Conservation (phyloP, 495 filamentous ascomycete species). For the Letharia columbiana region DNA sequence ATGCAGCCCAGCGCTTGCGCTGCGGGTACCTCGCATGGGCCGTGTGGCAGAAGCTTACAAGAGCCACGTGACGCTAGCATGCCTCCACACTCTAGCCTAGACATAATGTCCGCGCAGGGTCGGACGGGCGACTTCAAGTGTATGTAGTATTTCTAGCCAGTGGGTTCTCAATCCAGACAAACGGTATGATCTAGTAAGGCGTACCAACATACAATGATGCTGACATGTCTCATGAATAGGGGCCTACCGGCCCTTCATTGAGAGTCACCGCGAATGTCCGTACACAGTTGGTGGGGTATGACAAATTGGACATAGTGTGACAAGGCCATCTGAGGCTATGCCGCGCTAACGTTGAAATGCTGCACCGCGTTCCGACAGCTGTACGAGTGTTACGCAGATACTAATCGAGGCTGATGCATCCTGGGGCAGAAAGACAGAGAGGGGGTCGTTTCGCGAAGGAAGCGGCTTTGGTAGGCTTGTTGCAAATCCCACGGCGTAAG, state of each 20-base stretch:
- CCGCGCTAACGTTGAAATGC: too few species aligned
- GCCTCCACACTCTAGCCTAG: not conserved
- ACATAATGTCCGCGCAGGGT: not conserved
- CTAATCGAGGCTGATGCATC: not conserved
- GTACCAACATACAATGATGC: not conserved
- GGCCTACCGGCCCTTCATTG: not conserved
- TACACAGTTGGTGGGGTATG: not conserved
- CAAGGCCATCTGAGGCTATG: not conserved
- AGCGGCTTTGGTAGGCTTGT: not conserved
- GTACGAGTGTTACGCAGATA: not conserved
- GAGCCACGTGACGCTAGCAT: not conserved
- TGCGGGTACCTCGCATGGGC: constrained; percentile 10
- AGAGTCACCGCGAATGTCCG: not conserved
- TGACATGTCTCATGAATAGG: not conserved
- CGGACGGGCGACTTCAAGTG: not conserved
- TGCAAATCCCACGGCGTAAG: not conserved
- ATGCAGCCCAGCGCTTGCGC: not conserved
- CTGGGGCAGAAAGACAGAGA: not conserved
- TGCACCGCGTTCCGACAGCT: not conserved
- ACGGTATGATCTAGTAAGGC: not conserved
- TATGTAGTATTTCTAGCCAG: not conserved
- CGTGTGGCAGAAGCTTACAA: constrained; percentile 5
- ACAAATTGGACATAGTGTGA: not conserved
- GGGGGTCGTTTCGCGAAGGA: not conserved
- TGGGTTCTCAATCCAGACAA: not conserved